Base-by-base conservation (phyloP, 768 basidiomycete genomes). In the Neoboletus magnificus region DNA sequence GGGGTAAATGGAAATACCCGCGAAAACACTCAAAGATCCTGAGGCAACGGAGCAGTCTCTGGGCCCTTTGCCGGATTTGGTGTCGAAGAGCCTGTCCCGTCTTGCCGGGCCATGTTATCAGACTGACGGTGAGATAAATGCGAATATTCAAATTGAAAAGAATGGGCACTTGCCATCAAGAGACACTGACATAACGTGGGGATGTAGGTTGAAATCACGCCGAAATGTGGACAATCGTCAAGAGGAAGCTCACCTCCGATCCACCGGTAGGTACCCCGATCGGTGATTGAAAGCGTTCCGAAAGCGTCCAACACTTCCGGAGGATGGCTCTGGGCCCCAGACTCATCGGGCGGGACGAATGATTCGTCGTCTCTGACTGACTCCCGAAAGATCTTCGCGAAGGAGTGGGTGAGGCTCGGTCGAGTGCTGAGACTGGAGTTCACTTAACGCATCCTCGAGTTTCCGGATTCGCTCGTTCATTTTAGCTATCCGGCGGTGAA, bases 1-100 rank as follows among this genome's bases (percentile, higher is more conserved):
- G 85, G 85, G 0, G 82, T 84, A 65, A 87, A 83, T 0, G 85
- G 86, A 65, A 87, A 88, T 22, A 79, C 72, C 39, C 76, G 77
- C 5, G 85, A 82, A 67, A 87, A 85, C 58, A 78, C 75, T 16
- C 75, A 64, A 42, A 72, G 55, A 33, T 67, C 71, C 46, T 68
- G 71, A 10, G 68, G 64, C 11, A 72, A 55, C 11, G 67, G 59
- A 8, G 74, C 69, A 12, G 64, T 67, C 48, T 62, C 66, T 3
- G 67, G 63, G 51, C 67, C 65, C 13, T 66, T 64, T 27, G 54
- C 33, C 11, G 71, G 71, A 44, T 69, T 64, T 0, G 73, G 65
- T 2, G 65, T 36, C 10, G 60, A 61, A 48, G 67, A 55, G 44
- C 61, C 59, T 18, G 52, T 35, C 15, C 53, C 32, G 15, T 67